A percentile compares a stretch with the other conserved stretches of the same genome.
Evolutionary conservation across 192 early-diverging fungal genomes (phyloP).

Genomic region (Dispira simplex): DNA sequence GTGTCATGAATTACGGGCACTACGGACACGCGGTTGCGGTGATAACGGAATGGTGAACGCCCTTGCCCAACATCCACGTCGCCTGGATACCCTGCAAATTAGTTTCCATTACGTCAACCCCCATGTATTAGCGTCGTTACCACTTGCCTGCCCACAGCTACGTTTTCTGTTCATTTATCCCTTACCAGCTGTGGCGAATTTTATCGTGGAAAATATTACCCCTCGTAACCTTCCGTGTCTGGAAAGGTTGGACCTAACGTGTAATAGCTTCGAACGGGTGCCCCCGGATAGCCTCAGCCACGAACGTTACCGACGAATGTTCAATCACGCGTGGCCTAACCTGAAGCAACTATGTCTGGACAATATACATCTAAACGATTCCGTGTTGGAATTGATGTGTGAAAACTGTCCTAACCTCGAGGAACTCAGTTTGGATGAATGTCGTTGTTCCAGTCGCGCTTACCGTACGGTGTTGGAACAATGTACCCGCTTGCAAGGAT

Average conservation of each 20-base stretch:
- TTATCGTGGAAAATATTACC: background rate
- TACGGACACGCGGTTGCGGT: background rate
- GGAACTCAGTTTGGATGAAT: background rate
- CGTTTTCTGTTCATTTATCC: background rate
- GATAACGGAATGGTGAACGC: background rate
- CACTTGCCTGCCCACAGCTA: background rate
- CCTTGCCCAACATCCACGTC: background rate
- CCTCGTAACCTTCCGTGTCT: background rate
- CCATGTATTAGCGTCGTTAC: background rate
- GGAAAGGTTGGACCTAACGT: background rate
- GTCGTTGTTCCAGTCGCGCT: background rate
- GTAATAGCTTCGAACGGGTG: background rate
- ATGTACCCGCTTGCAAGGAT: background rate
- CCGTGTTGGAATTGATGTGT: background rate
- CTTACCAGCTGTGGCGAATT: background rate
- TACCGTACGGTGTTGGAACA: background rate
- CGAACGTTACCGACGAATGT: background rate
- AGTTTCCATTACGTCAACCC: background rate
- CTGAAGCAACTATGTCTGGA: background rate
- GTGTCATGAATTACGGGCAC: background rate
- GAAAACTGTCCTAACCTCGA: background rate
- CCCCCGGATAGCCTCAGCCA: background rate
- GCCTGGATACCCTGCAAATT: background rate
- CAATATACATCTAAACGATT: background rate
- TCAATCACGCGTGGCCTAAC: background rate